phyloP scores from a whole-genome alignment of 208 protist species.

The Leishmania turanica region DNA sequence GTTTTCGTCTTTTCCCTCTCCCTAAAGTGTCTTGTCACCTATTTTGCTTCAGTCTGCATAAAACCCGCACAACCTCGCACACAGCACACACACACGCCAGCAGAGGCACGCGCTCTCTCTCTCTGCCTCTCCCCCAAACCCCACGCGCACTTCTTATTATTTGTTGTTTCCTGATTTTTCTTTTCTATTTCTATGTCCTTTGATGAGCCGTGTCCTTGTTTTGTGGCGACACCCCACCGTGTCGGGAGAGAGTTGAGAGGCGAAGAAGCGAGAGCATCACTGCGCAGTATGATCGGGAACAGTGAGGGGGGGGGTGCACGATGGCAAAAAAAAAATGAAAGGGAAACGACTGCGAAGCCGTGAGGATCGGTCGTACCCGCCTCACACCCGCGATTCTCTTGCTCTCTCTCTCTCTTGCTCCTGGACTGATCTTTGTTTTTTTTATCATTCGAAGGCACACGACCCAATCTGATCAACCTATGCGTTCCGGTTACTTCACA shows the following conservation, averaged over 20 bases:
- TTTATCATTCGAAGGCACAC: not conserved
- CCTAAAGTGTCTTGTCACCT: not conserved
- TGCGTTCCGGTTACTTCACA: not conserved
- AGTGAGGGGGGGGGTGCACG: too few species aligned
- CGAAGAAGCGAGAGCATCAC: not conserved
- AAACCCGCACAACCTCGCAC: too few species aligned
- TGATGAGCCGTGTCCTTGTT: not conserved
- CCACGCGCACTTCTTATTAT: not conserved
- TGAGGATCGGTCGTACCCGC: too few species aligned
- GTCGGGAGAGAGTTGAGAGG: not conserved
- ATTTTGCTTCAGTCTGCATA: not conserved
- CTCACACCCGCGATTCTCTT: not conserved
- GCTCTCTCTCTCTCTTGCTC: not conserved
- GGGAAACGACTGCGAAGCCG: not conserved
- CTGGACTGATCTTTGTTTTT: not conserved
- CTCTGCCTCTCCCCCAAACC: too few species aligned
- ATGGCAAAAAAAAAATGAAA: not conserved
- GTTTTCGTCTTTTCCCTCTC: not conserved
- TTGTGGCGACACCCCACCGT: not conserved
- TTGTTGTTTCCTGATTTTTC: not conserved
- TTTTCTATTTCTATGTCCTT: not conserved
- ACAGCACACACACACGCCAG: not conserved
- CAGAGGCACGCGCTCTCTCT: not conserved
- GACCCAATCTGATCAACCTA: not conserved
- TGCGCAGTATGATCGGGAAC: not conserved